phyloP scores from a whole-genome alignment of 1,284 basidiomycete genomes.

The Naganishia albida region DNA sequence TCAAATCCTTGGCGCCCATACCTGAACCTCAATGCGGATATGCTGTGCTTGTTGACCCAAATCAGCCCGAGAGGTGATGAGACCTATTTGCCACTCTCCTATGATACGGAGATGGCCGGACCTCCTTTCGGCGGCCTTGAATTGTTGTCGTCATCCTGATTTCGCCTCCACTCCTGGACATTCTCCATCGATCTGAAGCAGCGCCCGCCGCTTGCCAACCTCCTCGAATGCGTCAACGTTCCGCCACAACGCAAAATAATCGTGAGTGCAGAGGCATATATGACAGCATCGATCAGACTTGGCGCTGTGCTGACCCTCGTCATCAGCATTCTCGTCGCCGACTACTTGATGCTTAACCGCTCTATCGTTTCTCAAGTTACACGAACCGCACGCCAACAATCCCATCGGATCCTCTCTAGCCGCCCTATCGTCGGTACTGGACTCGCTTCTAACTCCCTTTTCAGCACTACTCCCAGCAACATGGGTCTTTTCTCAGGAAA shows the following conservation, averaged over 20 bases:
- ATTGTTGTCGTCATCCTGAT: background rate
- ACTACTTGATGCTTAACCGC: slow-evolving; percentile 26
- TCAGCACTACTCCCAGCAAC: slow-evolving; percentile 19
- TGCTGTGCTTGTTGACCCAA: too few relatives aligned
- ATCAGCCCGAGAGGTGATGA: background rate
- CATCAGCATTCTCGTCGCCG: slow-evolving; percentile 10
- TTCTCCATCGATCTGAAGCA: background rate
- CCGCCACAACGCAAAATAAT: background rate
- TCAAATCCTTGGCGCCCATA: too few relatives aligned
- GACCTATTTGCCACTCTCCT: background rate
- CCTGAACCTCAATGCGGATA: too few relatives aligned
- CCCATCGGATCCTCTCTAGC: slow-evolving; percentile 2
- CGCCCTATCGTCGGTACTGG: slow-evolving; percentile 6
- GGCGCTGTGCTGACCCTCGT: background rate
- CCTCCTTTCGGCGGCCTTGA: too few relatives aligned
- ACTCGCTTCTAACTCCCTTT: slow-evolving; percentile 12
- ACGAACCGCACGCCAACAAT: slow-evolving; percentile 18
- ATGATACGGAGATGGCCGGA: background rate
- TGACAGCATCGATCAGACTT: too few relatives aligned
- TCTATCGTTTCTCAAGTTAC: slow-evolving; percentile 13
- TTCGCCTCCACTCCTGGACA: background rate
- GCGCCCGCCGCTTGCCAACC: background rate
- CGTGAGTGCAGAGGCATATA: background rate
- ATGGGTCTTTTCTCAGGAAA: slow-evolving; percentile 23
- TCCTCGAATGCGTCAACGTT: background rate